Conservation (phyloP, 331 rosid species). For the Cydonia oblonga region DNA sequence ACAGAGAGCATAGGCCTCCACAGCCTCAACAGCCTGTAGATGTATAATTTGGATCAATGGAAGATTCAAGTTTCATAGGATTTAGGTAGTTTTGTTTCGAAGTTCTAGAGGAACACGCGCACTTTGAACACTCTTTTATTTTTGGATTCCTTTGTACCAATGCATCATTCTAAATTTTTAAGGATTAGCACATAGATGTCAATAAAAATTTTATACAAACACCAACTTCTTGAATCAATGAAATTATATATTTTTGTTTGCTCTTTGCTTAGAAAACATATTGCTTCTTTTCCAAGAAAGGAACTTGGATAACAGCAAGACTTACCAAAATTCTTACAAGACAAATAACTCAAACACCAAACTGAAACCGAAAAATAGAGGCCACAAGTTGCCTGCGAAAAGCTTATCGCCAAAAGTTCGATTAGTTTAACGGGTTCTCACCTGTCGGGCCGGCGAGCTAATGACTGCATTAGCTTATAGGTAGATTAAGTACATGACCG, state of each 20-base stretch:
- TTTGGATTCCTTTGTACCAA: not conserved
- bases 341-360: not conserved
- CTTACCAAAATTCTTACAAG: not conserved
- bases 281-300: slow-evolving; percentile 1
- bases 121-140: not conserved
- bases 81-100: not conserved
- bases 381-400: not conserved
- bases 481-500: not conserved
- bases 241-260: not conserved
- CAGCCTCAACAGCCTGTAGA: slow-evolving; percentile 26
- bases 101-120: not conserved
- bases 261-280: not conserved
- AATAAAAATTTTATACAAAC: not conserved
- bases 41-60: slow-evolving; percentile 25
- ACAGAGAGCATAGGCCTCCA: slow-evolving; percentile 56
- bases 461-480: not conserved
- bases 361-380: not conserved
- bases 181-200: not conserved
- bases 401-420: not conserved
- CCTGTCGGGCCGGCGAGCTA: not conserved
- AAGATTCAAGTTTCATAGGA: not conserved
- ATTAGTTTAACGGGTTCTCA: not conserved
- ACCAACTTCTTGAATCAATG: not conserved
- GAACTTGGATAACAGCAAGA: not conserved
- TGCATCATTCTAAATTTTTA: not conserved